Evolutionary conservation across 1,284 basidiomycete species (phyloP), one percentile per base, ranked within the genome.

Genomic region (Moesziomyces sp.): DNA sequence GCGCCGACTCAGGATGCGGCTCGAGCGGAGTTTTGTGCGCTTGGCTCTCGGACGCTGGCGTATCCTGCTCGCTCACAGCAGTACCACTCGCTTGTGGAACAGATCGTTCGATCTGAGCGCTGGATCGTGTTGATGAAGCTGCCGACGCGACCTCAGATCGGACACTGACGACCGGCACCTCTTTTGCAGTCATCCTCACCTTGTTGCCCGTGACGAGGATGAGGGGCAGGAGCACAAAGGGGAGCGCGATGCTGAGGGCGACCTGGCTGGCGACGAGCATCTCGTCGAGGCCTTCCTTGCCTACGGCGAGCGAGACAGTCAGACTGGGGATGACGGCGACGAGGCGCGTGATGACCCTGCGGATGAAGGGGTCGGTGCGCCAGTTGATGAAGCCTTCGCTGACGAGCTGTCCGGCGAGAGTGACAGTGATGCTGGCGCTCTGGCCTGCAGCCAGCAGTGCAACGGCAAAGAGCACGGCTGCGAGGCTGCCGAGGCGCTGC

Each of bases 341-440:
- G 8, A 91, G 85, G 6, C 96, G 90, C 1, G 96, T 99, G 52
- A 94, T 77, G 5, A 96, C 85, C 9, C 95, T 89, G 10, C 95
- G 89, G 45, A 92, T 80, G 47, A 93, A 87, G 13, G 94, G 92
- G 58, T 92, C 91, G 50, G 93, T 88, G 54, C 89, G 88, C 95
- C 95, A 98, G 60, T 90, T 89, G 66, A 99, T 88, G 85, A 97
- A 97, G 0, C 96, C 96, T 85, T 98, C 96, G 0, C 91, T 91
- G 35, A 98, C 92, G 46, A 94, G 91, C 85, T 98, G 88, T 0
- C 95, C 96, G 0, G 94, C 92, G 13, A 98, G 88, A 0, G 94
- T 98, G 8, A 93, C 94, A 1, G 97, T 93, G 66, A 98, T 89
- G 10, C 92, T 93, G 0, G 96, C 93, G 72, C 92, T 93, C 87